Conservation (phyloP, 148 eudicot genomes). For the Cornus florida region DNA sequence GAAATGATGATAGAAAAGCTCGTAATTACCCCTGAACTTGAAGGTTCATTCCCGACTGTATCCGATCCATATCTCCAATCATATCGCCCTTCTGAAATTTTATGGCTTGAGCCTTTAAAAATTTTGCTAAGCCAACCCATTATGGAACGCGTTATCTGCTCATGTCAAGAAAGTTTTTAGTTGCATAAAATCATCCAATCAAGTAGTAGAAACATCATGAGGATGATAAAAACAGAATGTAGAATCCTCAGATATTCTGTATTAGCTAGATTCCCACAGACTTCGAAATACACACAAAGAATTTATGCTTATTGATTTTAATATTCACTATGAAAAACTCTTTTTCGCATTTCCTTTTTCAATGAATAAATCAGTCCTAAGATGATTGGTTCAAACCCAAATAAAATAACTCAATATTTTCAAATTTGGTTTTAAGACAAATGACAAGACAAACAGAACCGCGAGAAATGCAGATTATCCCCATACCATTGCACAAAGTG, state of each 20-base stretch:
- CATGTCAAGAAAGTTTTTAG: constrained; percentile 24
- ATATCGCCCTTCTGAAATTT: constrained; percentile 47
- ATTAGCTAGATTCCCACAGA: neutral
- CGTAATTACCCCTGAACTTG: constrained; percentile 58
- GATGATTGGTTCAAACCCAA: neutral
- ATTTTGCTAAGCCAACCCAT: constrained; percentile 90
- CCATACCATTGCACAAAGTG: neutral
- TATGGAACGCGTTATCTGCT: constrained; percentile 23
- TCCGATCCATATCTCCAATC: constrained; percentile 44
- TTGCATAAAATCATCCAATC: constrained; percentile 26
- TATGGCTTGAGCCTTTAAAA: constrained; percentile 69
- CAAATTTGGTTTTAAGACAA: neutral
- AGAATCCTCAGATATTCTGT: neutral
- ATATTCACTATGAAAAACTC: neutral
- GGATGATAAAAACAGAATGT: neutral
- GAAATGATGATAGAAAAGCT: neutral
- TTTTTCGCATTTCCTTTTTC: too few relatives aligned
- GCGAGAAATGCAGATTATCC: neutral
- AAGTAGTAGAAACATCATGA: neutral
- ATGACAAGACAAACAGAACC: neutral
- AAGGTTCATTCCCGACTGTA: constrained; percentile 46
- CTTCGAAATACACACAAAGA: neutral
- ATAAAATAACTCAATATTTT: neutral
- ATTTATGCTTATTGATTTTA: neutral
- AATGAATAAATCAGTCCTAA: constrained; percentile 1